Percentiles rank a stretch among this genome's conserved stretches.
Conservation (phyloP, 75 land plant species). For the Picea sitchensis region DNA sequence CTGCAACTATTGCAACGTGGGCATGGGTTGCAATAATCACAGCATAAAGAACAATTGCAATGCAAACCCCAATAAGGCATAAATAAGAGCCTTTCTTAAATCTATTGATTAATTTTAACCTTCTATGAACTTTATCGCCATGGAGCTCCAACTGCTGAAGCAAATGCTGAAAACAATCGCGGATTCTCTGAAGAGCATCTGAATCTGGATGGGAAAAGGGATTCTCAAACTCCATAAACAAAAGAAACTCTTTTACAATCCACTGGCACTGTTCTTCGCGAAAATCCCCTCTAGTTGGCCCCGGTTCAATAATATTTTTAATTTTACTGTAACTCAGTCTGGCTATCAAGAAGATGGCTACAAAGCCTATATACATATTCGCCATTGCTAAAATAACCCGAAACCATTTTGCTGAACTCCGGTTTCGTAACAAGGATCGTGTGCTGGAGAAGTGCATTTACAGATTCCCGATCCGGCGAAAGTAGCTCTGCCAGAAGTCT, state of each 20-base stretch:
- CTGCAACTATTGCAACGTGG: background rate
- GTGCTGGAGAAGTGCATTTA: slow-evolving; percentile 12
- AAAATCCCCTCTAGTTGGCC: background rate
- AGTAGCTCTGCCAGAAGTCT: slow-evolving; percentile 40
- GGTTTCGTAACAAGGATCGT: background rate
- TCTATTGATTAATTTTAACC: too few relatives aligned
- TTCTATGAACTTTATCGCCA: too few relatives aligned
- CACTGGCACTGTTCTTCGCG: background rate
- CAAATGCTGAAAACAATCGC: background rate
- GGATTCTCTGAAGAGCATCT: background rate
- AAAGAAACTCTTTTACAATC: background rate
- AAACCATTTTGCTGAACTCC: slow-evolving; percentile 10
- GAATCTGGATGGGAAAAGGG: background rate
- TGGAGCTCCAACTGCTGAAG: background rate
- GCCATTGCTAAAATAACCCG: slow-evolving; percentile 32
- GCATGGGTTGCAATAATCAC: background rate
- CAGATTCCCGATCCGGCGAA: slow-evolving; percentile 35
- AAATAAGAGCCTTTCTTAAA: too few relatives aligned
- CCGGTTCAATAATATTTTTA: background rate
- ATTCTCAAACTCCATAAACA: background rate
- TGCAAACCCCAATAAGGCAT: too few relatives aligned
- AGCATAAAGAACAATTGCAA: too few relatives aligned
- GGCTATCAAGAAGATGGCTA: slow-evolving; percentile 27
- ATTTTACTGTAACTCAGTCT: slow-evolving; percentile 17
- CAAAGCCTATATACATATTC: slow-evolving; percentile 43